Percentiles rank a stretch among this genome's conserved stretches.
Evolutionary conservation across 768 basidiomycete genomes (phyloP).

Genomic region (Amanita rubescens): DNA sequence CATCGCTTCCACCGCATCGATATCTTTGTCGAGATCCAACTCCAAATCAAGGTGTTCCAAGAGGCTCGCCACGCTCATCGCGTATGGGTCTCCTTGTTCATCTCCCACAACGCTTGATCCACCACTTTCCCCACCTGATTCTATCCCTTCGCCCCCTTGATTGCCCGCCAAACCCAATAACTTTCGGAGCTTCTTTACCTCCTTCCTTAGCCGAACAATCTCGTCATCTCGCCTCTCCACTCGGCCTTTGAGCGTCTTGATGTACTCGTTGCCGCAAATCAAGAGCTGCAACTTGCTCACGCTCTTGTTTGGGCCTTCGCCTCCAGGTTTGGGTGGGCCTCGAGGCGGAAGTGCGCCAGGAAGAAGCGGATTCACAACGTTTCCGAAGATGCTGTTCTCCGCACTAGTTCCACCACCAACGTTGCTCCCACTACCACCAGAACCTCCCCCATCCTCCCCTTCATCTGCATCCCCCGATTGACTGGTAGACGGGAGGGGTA

Average conservation of each 20-base stretch:
- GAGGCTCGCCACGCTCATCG: slow-evolving; percentile 1
- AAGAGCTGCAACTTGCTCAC: slow-evolving; percentile 92
- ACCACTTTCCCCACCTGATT: not conserved
- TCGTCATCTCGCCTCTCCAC: slow-evolving; percentile 78
- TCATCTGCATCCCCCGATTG: slow-evolving; percentile 21
- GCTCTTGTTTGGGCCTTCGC: slow-evolving; percentile 90
- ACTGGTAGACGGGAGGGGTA: slow-evolving; percentile 62
- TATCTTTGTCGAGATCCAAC: slow-evolving; percentile 6
- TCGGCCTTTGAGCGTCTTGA: slow-evolving; percentile 66
- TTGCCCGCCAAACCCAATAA: slow-evolving; percentile 26
- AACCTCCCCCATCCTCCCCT: slow-evolving; percentile 13
- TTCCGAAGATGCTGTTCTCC: slow-evolving; percentile 14
- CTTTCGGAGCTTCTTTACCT: slow-evolving; percentile 53
- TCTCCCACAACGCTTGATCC: not conserved
- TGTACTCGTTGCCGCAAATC: slow-evolving; percentile 86
- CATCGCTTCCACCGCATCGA: slow-evolving; percentile 4
- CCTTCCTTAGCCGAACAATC: slow-evolving; percentile 57
- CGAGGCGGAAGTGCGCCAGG: slow-evolving; percentile 88
- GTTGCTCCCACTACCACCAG: slow-evolving; percentile 7
- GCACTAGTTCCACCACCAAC: not conserved
- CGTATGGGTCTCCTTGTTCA: not conserved
- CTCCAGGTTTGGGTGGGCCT: slow-evolving; percentile 76
- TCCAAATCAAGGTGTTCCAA: slow-evolving; percentile 6
- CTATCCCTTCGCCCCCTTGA: slow-evolving; percentile 7
- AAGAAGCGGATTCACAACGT: slow-evolving; percentile 59